phyloP scores from a whole-genome alignment of 2,329 filamentous ascomycete species.

The Colletotrichum lupini region DNA sequence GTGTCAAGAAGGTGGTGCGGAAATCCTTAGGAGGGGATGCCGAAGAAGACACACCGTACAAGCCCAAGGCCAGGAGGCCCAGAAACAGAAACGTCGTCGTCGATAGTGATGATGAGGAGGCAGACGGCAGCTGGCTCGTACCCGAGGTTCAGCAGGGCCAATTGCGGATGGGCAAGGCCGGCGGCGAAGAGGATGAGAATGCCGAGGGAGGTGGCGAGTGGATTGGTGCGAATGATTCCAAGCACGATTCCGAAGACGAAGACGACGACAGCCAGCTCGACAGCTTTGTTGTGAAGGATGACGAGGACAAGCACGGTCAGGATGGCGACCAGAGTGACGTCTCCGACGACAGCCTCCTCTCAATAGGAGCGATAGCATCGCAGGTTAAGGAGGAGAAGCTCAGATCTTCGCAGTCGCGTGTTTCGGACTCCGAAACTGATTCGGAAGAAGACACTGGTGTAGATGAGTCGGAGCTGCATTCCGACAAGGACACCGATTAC shows the following conservation, averaged over 20 bases:
- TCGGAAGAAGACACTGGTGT: slow-evolving; percentile 53
- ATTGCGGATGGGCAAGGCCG: slow-evolving; percentile 77
- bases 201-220: slow-evolving; percentile 88
- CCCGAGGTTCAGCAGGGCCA: slow-evolving; percentile 71
- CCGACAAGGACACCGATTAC: slow-evolving; percentile 50
- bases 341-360: slow-evolving; percentile 50
- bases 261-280: slow-evolving; percentile 65
- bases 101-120: slow-evolving; percentile 77
- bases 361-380: slow-evolving; percentile 48
- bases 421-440: slow-evolving; percentile 37
- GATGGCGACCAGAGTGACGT: slow-evolving; percentile 42
- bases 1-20: slow-evolving; percentile 38
- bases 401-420: slow-evolving; percentile 2
- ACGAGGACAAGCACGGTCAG: slow-evolving; percentile 47
- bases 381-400: slow-evolving; percentile 45
- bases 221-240: slow-evolving; percentile 77
- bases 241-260: slow-evolving; percentile 64
- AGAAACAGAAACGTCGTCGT: slow-evolving; percentile 67
- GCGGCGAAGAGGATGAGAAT: slow-evolving; percentile 88
- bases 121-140: slow-evolving; percentile 84
- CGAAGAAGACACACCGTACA: slow-evolving; percentile 32
- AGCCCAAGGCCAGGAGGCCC: slow-evolving; percentile 46
- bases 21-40: slow-evolving; percentile 31
- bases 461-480: slow-evolving; percentile 54
- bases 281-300: slow-evolving; percentile 67